Percentiles rank a stretch among this genome's conserved stretches.
phyloP scores from a whole-genome alignment of 2,329 filamentous ascomycete genomes.

The Sarocladium strictum region DNA sequence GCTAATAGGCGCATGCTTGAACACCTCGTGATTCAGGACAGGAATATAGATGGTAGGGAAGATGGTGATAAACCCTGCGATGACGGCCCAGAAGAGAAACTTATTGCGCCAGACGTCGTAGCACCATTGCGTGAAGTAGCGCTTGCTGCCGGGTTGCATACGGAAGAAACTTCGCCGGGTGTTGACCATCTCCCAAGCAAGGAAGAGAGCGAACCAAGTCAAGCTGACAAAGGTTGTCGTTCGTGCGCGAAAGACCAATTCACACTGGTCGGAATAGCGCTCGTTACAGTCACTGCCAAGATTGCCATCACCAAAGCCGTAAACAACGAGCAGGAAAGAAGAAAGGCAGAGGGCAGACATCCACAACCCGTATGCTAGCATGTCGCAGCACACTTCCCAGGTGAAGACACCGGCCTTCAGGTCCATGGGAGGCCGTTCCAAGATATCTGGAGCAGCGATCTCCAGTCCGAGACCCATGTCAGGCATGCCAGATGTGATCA shows the following conservation, averaged over 20 bases:
- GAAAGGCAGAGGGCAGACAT: slow-evolving; percentile 54
- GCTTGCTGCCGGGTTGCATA: slow-evolving; percentile 58
- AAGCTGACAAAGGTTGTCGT: slow-evolving; percentile 67
- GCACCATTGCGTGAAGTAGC: slow-evolving; percentile 60
- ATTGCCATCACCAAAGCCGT: slow-evolving; percentile 42
- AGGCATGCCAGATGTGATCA: slow-evolving; percentile 68
- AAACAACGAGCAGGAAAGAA: slow-evolving; percentile 47
- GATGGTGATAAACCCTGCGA: slow-evolving; percentile 37
- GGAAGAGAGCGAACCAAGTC: slow-evolving; percentile 68
- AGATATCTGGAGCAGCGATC: slow-evolving; percentile 61
- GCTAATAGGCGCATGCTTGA: slow-evolving; percentile 50
- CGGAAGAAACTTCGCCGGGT: slow-evolving; percentile 67
- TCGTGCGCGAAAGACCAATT: slow-evolving; percentile 61
- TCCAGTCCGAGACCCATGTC: slow-evolving; percentile 74
- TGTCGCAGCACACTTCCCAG: slow-evolving; percentile 57
- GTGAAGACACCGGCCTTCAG: slow-evolving; percentile 55
- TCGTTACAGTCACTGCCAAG: slow-evolving; percentile 57
- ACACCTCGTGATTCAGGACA: slow-evolving; percentile 49
- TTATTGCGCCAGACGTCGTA: slow-evolving; percentile 62
- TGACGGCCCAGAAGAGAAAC: slow-evolving; percentile 60
- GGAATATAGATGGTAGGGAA: slow-evolving; percentile 52
- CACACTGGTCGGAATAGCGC: slow-evolving; percentile 43
- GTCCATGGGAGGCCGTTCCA: slow-evolving; percentile 55
- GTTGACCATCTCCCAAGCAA: slow-evolving; percentile 71
- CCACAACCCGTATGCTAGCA: slow-evolving; percentile 62